These are phyloP conservation scores for Aphanoascus verrucosus DNA, from an alignment of 2,329 filamentous ascomycete genomes.

Conservation along the genomic window DNA sequence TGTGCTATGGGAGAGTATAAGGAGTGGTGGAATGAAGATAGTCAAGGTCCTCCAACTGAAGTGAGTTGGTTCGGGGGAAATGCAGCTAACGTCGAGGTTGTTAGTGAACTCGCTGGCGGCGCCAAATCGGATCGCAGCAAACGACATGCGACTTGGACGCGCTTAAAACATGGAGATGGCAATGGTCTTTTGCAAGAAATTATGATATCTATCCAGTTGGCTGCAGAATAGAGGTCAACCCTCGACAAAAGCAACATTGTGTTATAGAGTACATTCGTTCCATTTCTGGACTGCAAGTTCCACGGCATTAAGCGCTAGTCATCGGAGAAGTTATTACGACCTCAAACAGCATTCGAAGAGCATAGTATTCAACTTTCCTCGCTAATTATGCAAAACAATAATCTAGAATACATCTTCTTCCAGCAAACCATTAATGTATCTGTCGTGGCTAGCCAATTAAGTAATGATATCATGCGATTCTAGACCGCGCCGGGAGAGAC, in stretches of 20 bases:
- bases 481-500: constrained; percentile 19
- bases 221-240: no score
- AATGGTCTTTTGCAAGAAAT: not conserved
- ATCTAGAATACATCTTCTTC: not conserved
- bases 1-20: not conserved
- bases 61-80: not conserved
- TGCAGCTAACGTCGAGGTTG: not conserved
- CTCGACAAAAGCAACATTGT: no score
- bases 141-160: not conserved
- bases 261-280: no score
- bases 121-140: not conserved
- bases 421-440: not conserved
- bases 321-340: no score
- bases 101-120: not conserved
- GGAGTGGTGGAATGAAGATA: not conserved
- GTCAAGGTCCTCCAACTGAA: not conserved
- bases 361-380: not conserved
- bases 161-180: not conserved
- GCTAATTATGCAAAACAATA: not conserved
- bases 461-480: constrained; percentile 13
- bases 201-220: not conserved
- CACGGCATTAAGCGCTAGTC: no score
- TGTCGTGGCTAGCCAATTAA: not conserved
- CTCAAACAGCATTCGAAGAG: no score
- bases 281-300: no score